These are phyloP conservation scores for Zygosaccharomyces kombuchaensis DNA, from an alignment of 805 yeast genomes.

Conservation along the genomic window DNA sequence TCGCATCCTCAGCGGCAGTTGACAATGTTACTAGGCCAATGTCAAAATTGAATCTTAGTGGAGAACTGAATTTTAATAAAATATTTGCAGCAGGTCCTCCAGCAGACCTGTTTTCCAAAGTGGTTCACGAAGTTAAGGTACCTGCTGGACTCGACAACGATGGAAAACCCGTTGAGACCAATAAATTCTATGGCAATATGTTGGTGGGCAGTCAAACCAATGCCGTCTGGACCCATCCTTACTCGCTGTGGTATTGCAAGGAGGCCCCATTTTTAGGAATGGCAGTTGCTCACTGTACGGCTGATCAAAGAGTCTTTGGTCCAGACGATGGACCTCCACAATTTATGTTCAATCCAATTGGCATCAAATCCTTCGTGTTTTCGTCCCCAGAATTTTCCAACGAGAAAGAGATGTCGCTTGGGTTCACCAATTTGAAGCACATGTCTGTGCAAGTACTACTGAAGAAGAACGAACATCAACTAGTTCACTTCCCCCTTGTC, in stretches of 20 bases:
- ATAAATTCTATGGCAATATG: conserved; percentile 74
- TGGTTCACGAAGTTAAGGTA: conserved; percentile 26
- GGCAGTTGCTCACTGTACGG: conserved; percentile 60
- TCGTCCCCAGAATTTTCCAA: conserved; percentile 42
- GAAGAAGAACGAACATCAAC: conserved; percentile 34
- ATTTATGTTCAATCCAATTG: conserved; percentile 65
- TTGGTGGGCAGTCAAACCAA: conserved; percentile 60
- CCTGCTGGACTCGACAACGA: conserved; percentile 28
- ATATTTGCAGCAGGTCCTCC: conserved; percentile 46
- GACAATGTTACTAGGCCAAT: not conserved
- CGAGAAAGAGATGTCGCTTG: conserved; percentile 23
- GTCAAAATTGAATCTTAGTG: conserved; percentile 1
- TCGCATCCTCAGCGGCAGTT: not conserved
- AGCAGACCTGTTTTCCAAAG: conserved; percentile 37
- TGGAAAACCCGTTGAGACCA: conserved; percentile 56
- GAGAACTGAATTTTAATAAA: conserved; percentile 37
- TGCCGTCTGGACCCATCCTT: conserved; percentile 81
- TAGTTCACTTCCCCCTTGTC: conserved; percentile 54
- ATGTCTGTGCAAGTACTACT: conserved; percentile 35
- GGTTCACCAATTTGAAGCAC: conserved; percentile 31
- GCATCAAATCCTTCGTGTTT: conserved; percentile 54
- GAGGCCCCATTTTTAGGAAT: conserved; percentile 50
- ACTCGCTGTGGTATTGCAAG: conserved; percentile 63
- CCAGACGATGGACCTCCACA: conserved; percentile 48
- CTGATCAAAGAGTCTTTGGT: conserved; percentile 62